Conservation (phyloP, 306 rosid species). For the Urtica urens region DNA sequence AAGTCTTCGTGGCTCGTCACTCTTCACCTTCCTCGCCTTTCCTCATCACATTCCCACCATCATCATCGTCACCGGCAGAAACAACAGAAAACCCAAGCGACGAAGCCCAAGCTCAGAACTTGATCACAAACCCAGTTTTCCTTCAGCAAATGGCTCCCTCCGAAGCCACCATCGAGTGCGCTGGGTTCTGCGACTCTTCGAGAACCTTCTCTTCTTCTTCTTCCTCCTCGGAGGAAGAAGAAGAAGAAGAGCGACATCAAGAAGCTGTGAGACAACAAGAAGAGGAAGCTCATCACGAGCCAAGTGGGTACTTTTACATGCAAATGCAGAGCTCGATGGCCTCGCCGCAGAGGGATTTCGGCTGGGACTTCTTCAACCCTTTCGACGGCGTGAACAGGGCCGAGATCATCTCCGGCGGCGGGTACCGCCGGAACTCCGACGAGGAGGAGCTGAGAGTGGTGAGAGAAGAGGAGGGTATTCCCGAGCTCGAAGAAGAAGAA, state of each 20-base stretch:
- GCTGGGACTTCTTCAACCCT: conserved; percentile 93
- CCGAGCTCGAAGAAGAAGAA: conserved; percentile 81
- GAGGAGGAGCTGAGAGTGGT: conserved; percentile 79
- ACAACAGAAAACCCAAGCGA: conserved; percentile 35
- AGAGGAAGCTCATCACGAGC: too few relatives aligned
- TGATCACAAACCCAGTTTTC: conserved; percentile 74
- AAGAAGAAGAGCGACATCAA: conserved; percentile 26
- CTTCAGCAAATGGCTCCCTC: conserved; percentile 68
- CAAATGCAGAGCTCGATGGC: conserved; percentile 66
- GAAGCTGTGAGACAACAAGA: conserved; percentile 7
- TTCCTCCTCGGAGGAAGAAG: conserved; percentile 56
- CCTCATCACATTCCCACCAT: conserved; percentile 79
- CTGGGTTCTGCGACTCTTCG: conserved; percentile 46
- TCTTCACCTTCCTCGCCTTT: conserved; percentile 75
- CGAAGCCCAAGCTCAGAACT: conserved; percentile 13
- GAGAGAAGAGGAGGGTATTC: conserved; percentile 97
- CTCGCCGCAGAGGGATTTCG: conserved; percentile 73
- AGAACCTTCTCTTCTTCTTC: conserved; percentile 36
- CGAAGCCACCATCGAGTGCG: conserved; percentile 57
- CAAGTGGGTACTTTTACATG: conserved; percentile 68
- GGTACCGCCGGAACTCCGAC: conserved; percentile 47
- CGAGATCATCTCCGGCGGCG: conserved; percentile 46
- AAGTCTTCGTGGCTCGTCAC: conserved; percentile 78
- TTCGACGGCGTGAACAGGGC: conserved; percentile 49
- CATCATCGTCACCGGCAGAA: conserved; percentile 30